Evolutionary conservation across 140 eudicot species (phyloP).

Genomic region (Anethum foeniculum): DNA sequence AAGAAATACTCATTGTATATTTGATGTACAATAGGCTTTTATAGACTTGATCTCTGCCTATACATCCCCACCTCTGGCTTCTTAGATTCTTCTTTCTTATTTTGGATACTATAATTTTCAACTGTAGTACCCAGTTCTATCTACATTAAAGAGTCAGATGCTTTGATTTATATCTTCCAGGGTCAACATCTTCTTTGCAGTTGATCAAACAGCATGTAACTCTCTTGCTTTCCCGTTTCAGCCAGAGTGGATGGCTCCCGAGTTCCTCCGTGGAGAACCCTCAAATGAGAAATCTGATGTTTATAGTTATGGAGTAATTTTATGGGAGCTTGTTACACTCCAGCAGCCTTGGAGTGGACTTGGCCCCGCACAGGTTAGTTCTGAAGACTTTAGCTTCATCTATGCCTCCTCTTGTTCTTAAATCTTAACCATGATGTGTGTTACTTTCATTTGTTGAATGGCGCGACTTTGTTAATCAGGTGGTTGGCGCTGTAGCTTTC

Average conservation of each 20-base stretch:
- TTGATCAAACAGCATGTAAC: constrained; percentile 22
- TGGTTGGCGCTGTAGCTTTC: constrained; percentile 97
- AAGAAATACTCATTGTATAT: not conserved
- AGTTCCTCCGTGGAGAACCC: constrained; percentile 91
- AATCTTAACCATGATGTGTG: not conserved
- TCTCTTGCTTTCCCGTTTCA: constrained; percentile 30
- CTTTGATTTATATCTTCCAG: constrained; percentile 6
- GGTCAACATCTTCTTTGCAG: constrained; percentile 9
- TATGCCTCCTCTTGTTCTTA: not conserved
- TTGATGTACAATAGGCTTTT: not conserved
- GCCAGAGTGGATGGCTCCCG: constrained; percentile 99
- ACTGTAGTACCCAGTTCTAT: not conserved
- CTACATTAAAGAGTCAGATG: constrained; percentile 10
- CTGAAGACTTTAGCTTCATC: not conserved
- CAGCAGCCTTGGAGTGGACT: constrained; percentile 97
- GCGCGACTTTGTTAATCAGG: constrained; percentile 28
- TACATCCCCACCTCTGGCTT: not conserved
- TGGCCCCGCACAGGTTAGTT: constrained; percentile 87
- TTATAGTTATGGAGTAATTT: constrained; percentile 87
- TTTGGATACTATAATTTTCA: not conserved
- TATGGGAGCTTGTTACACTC: constrained; percentile 97
- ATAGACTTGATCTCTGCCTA: not conserved
- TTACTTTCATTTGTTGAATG: constrained; percentile 9
- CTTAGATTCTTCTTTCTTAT: not conserved
- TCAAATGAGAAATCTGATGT: constrained; percentile 91